A percentile compares a stretch with the other conserved stretches of the same genome.
Conservation (phyloP, 1,139 yeast species). For the Yamadazyma triangularis region DNA sequence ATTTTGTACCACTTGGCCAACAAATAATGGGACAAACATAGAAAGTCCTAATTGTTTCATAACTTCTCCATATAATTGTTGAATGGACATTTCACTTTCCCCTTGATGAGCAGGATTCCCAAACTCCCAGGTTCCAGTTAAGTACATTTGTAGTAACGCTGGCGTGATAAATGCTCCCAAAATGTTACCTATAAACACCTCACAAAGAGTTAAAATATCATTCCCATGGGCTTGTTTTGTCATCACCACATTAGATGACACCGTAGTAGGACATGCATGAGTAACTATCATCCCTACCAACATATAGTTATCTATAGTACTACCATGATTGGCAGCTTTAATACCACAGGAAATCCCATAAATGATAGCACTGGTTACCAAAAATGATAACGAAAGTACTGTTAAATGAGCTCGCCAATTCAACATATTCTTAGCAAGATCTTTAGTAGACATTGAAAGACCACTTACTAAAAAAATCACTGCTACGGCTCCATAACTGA, state of each 20-base stretch:
- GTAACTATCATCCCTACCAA: conserved; percentile 77
- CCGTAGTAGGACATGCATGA: conserved; percentile 87
- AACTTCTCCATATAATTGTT: conserved; percentile 62
- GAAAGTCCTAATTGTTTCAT: conserved; percentile 84
- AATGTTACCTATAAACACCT: conserved; percentile 79
- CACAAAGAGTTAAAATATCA: conserved; percentile 72
- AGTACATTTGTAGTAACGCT: conserved; percentile 70
- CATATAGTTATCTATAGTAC: conserved; percentile 62
- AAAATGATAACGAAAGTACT: conserved; percentile 62
- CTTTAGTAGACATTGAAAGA: conserved; percentile 63
- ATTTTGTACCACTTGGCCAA: conserved; percentile 82
- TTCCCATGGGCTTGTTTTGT: conserved; percentile 82
- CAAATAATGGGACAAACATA: conserved; percentile 78
- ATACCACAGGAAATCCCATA: conserved; percentile 74
- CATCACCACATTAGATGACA: conserved; percentile 87
- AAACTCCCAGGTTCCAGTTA: conserved; percentile 58
- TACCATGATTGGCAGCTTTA: conserved; percentile 48
- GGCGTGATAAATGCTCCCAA: conserved; percentile 87
- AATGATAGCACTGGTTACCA: conserved; percentile 70
- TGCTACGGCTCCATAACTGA: conserved; percentile 85
- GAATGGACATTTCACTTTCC: conserved; percentile 44
- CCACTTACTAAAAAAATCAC: conserved; percentile 79
- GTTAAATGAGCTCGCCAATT: conserved; percentile 84
- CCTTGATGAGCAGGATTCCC: conserved; percentile 71
- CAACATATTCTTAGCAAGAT: conserved; percentile 53